Conservation (phyloP, 1,284 basidiomycete species). For the Serendipita sp. region DNA sequence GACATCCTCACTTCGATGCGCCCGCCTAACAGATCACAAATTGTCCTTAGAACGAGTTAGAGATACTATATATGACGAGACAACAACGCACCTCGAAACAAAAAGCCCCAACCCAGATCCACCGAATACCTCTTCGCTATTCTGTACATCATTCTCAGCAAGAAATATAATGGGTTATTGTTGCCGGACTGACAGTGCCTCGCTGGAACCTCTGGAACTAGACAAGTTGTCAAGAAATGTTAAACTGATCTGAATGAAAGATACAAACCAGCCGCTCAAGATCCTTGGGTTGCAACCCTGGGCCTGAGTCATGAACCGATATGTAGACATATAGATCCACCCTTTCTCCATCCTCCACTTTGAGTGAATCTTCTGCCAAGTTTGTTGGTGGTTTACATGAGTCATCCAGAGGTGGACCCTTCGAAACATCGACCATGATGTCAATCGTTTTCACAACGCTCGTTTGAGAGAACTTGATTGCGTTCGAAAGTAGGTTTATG, state of each 20-base stretch:
- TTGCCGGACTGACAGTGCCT: neutral
- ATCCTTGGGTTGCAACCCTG: neutral
- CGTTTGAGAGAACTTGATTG: neutral
- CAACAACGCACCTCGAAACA: neutral
- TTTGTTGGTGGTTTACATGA: neutral
- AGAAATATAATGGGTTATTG: neutral
- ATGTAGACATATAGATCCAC: neutral
- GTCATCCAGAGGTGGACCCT: neutral
- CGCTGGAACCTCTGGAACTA: constrained; percentile 1
- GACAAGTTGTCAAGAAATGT: neutral
- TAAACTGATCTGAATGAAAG: neutral
- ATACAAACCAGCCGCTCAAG: neutral
- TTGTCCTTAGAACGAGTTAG: constrained; percentile 17
- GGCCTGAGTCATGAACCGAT: neutral
- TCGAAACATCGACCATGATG: neutral
- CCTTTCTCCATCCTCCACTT: neutral
- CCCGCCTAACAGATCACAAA: constrained; percentile 20
- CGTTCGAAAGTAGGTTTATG: neutral
- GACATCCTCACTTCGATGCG: constrained; percentile 17
- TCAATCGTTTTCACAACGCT: neutral
- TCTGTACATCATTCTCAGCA: neutral
- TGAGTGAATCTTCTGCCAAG: neutral
- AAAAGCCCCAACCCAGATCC: constrained; percentile 1
- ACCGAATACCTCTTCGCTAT: constrained; percentile 2
- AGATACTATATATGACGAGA: neutral